phyloP scores from a whole-genome alignment of 2,329 filamentous ascomycete genomes.

The Metarhizium rileyi region DNA sequence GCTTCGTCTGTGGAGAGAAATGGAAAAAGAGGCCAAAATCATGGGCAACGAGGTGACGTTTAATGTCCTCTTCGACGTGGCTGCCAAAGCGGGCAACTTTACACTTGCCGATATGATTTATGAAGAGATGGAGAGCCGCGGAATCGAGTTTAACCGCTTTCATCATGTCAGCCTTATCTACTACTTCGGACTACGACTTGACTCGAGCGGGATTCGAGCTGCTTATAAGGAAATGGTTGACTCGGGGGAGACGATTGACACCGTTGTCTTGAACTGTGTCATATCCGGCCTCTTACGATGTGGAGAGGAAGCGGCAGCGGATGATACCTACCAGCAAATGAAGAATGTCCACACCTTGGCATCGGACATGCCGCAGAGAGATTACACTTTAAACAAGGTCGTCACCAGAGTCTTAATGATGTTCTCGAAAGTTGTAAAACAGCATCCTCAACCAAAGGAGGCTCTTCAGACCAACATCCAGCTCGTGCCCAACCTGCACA shows the following conservation, averaged over 20 bases:
- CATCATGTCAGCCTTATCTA: conserved; percentile 77
- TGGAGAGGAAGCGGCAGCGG: conserved; percentile 66
- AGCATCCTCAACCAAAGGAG: conserved; percentile 43
- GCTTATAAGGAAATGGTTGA: conserved; percentile 79
- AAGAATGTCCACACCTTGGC: conserved; percentile 45
- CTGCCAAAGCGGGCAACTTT: conserved; percentile 78
- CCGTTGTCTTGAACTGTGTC: conserved; percentile 75
- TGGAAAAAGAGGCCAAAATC: conserved; percentile 65
- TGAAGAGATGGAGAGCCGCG: conserved; percentile 65
- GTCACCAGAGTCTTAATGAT: conserved; percentile 48
- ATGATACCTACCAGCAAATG: conserved; percentile 79
- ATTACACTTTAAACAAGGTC: conserved; percentile 37
- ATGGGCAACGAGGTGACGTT: conserved; percentile 71
- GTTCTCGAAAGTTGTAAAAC: conserved; percentile 44
- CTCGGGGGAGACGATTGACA: conserved; percentile 80
- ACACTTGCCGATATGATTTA: conserved; percentile 75
- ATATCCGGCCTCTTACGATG: conserved; percentile 68
- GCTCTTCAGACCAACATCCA: conserved; percentile 51
- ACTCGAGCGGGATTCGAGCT: conserved; percentile 63
- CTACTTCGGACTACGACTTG: conserved; percentile 66
- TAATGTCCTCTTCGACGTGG: conserved; percentile 84
- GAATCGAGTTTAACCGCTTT: conserved; percentile 62
- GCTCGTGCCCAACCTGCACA: conserved; percentile 65
- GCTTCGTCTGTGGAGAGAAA: conserved; percentile 75
- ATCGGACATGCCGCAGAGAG: conserved; percentile 30